phyloP scores from a whole-genome alignment of 768 basidiomycete genomes.

The Mrakia gelida region DNA sequence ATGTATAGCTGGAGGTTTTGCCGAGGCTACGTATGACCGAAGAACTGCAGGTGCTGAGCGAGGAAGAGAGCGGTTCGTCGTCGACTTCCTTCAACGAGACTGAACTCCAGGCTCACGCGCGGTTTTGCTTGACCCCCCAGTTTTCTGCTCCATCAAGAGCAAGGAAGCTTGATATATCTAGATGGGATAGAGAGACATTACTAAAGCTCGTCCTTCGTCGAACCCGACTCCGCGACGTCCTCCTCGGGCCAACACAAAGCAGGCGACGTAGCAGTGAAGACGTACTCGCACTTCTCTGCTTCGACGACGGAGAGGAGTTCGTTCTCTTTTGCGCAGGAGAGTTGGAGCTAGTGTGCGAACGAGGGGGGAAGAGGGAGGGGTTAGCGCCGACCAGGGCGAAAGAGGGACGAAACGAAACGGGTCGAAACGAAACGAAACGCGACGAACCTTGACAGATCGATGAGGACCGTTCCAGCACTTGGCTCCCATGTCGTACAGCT shows the following conservation, averaged over 20 bases:
- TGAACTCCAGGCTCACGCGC: too few relatives aligned
- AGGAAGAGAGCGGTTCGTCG: too few relatives aligned
- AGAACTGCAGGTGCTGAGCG: too few relatives aligned
- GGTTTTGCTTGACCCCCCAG: too few relatives aligned
- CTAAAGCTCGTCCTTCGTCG: neutral
- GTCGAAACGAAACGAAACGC: neutral
- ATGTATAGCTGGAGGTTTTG: too few relatives aligned
- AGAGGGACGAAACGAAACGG: neutral
- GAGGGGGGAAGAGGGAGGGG: neutral
- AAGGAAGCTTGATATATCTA: too few relatives aligned
- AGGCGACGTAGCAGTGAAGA: constrained; percentile 76
- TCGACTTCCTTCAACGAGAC: too few relatives aligned
- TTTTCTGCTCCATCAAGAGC: too few relatives aligned
- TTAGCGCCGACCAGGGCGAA: neutral
- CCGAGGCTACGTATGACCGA: too few relatives aligned
- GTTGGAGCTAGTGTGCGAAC: constrained; percentile 58
- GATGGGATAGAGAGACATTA: too few relatives aligned
- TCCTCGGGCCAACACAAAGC: constrained; percentile 60
- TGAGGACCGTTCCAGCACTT: constrained; percentile 97
- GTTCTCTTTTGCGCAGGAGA: constrained; percentile 84
- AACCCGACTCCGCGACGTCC: constrained; percentile 35
- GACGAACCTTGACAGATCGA: constrained; percentile 68
- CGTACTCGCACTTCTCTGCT: constrained; percentile 94
- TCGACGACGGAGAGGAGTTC: constrained; percentile 70
- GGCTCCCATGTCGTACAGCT: constrained; percentile 75